phyloP scores from a whole-genome alignment of 108 stramenopile genomes.

The Poteriospumella lacustris region DNA sequence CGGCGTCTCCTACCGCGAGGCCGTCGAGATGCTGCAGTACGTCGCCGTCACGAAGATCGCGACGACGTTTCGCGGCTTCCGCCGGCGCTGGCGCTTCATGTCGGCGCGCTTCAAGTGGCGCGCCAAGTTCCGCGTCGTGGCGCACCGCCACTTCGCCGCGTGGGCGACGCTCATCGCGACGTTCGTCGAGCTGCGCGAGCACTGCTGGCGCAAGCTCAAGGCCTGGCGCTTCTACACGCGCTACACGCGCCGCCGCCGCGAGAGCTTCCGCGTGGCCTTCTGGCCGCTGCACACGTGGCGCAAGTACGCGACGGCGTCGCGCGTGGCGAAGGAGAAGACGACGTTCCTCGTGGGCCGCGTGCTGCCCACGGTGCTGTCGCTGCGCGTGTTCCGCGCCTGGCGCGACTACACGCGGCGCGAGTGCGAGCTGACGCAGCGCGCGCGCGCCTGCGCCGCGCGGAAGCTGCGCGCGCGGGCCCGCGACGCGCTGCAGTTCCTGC shows the following conservation, averaged over 20 bases:
- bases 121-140: not conserved
- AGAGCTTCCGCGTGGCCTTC: not conserved
- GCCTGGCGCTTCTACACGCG: constrained; percentile 11
- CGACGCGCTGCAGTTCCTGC: not conserved
- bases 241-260: not conserved
- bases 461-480: not conserved
- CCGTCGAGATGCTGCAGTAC: not conserved
- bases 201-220: constrained; percentile 18
- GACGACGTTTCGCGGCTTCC: not conserved
- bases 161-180: not conserved
- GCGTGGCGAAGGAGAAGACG: constrained; percentile 13
- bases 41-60: not conserved
- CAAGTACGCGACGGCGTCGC: not conserved
- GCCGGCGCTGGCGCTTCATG: not conserved
- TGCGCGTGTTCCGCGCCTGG: constrained; percentile 14
- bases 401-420: not conserved
- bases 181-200: not conserved
- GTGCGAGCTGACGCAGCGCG: not conserved
- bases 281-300: constrained; percentile 16
- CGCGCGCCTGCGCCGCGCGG: not conserved
- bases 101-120: not conserved
- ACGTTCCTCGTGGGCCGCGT: not conserved
- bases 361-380: not conserved
- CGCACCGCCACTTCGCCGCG: not conserved
- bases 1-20: not conserved